Base-by-base conservation (phyloP, 805 yeast species). In the Saccharomycopsis capsularis region DNA sequence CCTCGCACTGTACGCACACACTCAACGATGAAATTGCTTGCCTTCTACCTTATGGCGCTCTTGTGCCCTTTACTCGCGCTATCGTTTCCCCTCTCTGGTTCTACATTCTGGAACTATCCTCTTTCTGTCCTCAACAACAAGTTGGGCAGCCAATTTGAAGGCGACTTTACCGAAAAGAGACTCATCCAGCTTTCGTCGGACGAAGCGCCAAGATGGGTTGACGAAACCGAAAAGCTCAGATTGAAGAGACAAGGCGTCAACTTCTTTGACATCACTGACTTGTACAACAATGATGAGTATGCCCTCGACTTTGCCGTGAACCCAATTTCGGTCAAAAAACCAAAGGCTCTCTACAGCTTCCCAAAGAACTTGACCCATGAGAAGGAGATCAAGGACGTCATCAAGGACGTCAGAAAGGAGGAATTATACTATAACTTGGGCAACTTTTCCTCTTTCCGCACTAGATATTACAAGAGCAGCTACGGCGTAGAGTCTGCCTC, bases 381-480 rank as follows among this genome's bases (percentile, higher is more conserved):
- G 22, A 25, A 35, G 3, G 49, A 40, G 24, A 45, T 49, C 13
- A 41, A 45, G n/a, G 23, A 41, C 2, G 18, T 42, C 29, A 41
- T 29, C 25, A 36, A 27, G n/a, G 50, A 68, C 2, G 76, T 87
- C 49, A 71, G 75, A 54, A 65, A 65, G 47, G 68, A 63, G 13
- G 61, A 64, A 30, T 72, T 85, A 67, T 67, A 74, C 58, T 64
- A 66, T 23, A 76, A 76, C 56, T 70, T 88, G 63, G 76, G 78
- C 19, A 65, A 73, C 43, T 80, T 87, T 60, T 70, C 90, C 3
- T 75, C 84, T 37, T 87, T 86, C 62, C 78, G 69, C 64, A 81
- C 89, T 18, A 74, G 97, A 51, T 86, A 83, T 62, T 87, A 86
- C 67, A 82, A 82, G 62, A 76, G 86, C 2, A 73, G 76, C 22